Percentiles rank a stretch among this genome's conserved stretches.
Conservation (phyloP, 306 rosid genomes). For the Lathyrus oleraceus region DNA sequence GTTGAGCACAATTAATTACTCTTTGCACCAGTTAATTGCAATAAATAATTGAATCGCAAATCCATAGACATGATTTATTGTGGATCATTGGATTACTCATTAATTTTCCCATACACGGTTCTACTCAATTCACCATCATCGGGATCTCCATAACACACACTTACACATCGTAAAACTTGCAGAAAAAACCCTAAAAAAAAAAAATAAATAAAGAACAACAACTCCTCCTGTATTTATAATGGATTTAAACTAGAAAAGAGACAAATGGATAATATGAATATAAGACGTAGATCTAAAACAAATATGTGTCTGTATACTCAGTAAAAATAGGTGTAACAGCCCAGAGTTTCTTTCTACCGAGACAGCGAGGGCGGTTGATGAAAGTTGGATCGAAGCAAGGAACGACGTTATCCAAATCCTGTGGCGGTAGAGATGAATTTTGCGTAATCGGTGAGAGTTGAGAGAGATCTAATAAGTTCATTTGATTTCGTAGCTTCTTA, state of each 20-base stretch:
- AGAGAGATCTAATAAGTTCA: neutral
- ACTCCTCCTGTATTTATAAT: neutral
- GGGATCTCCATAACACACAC: too few relatives aligned
- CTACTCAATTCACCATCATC: too few relatives aligned
- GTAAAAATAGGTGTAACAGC: slow-evolving; percentile 38
- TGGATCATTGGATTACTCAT: neutral
- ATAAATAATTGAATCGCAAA: too few relatives aligned
- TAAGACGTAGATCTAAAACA: neutral
- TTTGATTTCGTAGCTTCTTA: too few relatives aligned
- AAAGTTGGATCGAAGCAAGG: slow-evolving; percentile 29
- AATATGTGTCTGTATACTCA: neutral
- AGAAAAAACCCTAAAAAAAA: neutral
- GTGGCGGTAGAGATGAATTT: neutral
- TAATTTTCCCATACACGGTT: neutral
- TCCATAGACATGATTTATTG: neutral
- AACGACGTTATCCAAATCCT: slow-evolving; percentile 2
- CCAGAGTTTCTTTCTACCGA: slow-evolving; percentile 39
- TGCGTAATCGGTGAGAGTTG: neutral
- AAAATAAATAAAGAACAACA: neutral
- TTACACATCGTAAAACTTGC: too few relatives aligned
- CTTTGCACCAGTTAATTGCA: neutral
- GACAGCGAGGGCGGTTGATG: slow-evolving; percentile 28
- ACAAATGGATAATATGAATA: neutral
- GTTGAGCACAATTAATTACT: neutral
- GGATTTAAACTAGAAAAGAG: neutral